Evolutionary conservation across 371 early-diverging fungal genomes (phyloP).

Genomic region (Mortierella sp.): DNA sequence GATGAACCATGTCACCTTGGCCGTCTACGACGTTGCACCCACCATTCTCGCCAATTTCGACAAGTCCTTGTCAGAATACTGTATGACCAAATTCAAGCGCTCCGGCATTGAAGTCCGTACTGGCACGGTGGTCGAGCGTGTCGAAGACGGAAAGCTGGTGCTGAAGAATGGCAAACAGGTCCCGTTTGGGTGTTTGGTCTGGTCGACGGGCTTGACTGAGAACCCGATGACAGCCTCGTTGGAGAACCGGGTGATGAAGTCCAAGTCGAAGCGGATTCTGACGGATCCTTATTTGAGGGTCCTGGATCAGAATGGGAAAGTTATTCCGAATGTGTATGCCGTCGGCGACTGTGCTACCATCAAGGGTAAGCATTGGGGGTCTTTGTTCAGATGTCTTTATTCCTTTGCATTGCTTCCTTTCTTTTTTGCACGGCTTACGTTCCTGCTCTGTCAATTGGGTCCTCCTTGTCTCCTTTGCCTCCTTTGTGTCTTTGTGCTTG

Average conservation of each 20-base stretch:
- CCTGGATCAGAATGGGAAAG: constrained; percentile 63
- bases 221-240: constrained; percentile 71
- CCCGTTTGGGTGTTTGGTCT: constrained; percentile 62
- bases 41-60: constrained; percentile 83
- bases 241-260: constrained; percentile 59
- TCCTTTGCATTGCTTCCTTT: neutral
- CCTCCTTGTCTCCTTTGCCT: too few relatives aligned
- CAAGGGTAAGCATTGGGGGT: constrained; percentile 50
- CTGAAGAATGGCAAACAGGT: constrained; percentile 64
- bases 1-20: constrained; percentile 72
- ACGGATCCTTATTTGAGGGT: constrained; percentile 77
- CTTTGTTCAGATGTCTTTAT: neutral
- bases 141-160: constrained; percentile 60
- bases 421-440: neutral
- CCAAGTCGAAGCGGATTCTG: constrained; percentile 64
- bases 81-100: constrained; percentile 73
- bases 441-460: too few relatives aligned
- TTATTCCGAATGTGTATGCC: constrained; percentile 68
- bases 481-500: too few relatives aligned
- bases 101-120: constrained; percentile 79
- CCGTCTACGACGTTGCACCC: constrained; percentile 81
- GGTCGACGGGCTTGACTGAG: constrained; percentile 82
- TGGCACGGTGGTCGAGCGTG: constrained; percentile 65
- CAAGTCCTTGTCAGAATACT: constrained; percentile 73
- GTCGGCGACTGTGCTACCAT: constrained; percentile 88